Conservation (phyloP, 306 rosid species). For the Calophaca sinica region DNA sequence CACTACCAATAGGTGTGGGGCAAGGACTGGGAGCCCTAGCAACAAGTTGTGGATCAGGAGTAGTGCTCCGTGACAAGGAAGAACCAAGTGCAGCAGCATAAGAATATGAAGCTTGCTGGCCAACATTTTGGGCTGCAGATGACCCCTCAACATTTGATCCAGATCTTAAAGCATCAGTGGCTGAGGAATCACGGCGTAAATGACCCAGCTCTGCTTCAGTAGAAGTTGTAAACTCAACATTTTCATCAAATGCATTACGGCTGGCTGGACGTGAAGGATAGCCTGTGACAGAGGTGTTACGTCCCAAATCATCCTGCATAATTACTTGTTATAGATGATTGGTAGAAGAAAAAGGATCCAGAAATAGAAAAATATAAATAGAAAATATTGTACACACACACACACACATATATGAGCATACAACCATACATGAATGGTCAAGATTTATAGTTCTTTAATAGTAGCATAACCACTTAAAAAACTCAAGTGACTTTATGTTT, state of each 20-base stretch:
- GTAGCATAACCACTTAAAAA: too few relatives aligned
- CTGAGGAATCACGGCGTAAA: slow-evolving; percentile 60
- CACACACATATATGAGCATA: too few relatives aligned
- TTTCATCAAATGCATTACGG: slow-evolving; percentile 86
- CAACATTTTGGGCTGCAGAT: slow-evolving; percentile 69
- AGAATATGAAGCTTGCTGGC: slow-evolving; percentile 65
- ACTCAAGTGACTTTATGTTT: too few relatives aligned
- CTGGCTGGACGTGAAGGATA: slow-evolving; percentile 91
- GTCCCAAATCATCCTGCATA: slow-evolving; percentile 87
- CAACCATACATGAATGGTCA: too few relatives aligned
- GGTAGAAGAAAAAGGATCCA: neutral
- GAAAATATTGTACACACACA: too few relatives aligned
- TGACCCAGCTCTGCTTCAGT: slow-evolving; percentile 72
- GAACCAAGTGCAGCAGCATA: slow-evolving; percentile 93
- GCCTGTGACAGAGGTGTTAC: slow-evolving; percentile 58
- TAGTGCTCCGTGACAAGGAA: slow-evolving; percentile 87
- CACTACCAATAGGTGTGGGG: slow-evolving; percentile 88
- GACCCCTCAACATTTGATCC: slow-evolving; percentile 65
- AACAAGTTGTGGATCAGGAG: slow-evolving; percentile 89
- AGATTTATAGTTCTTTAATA: too few relatives aligned
- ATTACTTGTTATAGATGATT: slow-evolving; percentile 23
- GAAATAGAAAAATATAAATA: neutral
- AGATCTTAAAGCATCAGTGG: slow-evolving; percentile 58
- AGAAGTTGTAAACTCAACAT: slow-evolving; percentile 61
- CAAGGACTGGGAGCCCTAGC: slow-evolving; percentile 98